phyloP scores from a whole-genome alignment of 1,139 yeast genomes.

The Kodamaea fungicola region DNA sequence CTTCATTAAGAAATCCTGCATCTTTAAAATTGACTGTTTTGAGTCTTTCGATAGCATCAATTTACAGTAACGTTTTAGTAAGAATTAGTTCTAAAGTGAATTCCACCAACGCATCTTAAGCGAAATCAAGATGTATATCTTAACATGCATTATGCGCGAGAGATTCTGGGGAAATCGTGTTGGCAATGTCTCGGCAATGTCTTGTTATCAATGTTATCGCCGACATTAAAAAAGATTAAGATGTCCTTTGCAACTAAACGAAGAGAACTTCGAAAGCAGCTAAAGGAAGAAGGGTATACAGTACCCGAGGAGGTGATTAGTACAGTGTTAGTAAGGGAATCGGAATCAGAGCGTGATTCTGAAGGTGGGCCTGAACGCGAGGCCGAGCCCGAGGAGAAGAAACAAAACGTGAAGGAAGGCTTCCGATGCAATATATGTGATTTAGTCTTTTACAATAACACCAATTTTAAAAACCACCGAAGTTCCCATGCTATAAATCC shows the following conservation, averaged over 20 bases:
- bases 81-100: no score
- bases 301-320: neutral
- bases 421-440: neutral
- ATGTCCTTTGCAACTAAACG: slow-evolving; percentile 3
- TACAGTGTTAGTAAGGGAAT: neutral
- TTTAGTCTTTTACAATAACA: slow-evolving; percentile 3
- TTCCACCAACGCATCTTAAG: no score
- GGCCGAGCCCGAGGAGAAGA: neutral
- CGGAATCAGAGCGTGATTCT: no score
- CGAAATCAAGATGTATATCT: no score
- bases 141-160: no score
- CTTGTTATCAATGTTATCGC: no score
- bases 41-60: no score
- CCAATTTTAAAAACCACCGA: slow-evolving; percentile 11
- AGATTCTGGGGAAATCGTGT: no score
- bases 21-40: no score
- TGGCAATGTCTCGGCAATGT: no score
- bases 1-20: no score
- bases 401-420: neutral
- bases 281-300: neutral
- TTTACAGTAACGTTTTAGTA: no score
- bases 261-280: slow-evolving; percentile 3
- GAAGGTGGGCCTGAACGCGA: neutral
- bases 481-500: slow-evolving; percentile 10
- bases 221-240: neutral